Base-by-base conservation (phyloP, 352 stramenopile genomes). In the Pythium biforme region DNA sequence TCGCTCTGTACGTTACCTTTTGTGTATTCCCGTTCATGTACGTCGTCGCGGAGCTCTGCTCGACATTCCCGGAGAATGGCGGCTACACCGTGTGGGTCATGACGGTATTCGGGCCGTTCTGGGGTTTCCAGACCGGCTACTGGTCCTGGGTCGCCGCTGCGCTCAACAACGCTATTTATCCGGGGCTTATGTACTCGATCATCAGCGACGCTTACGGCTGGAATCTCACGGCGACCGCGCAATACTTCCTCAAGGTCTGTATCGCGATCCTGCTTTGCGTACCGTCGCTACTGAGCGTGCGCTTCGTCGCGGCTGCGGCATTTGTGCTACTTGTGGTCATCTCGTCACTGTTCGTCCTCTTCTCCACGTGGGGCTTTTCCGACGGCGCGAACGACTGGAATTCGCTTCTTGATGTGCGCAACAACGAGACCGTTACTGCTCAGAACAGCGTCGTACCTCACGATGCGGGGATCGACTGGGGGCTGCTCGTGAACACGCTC, bases 11-110 rank as follows among this genome's bases (percentile, higher is more conserved):
- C 31, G 87, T 90, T 4, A 68, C 96, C 12, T 59, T 96, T 11
- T 97, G 89, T 80, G 81, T 74, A 0, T 27, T 97, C 4, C 90
- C 90, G 17, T 91, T 97, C 66, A 83, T 79, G 7, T 74, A 96
- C 47, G 85, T 98, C 15, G 25, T 68, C 17, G 20, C 52, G 4
- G 60, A 67, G 69, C 75, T 94, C 23, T 92, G 91, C 62, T 81
- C 79, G 5, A 78, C 86, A 34, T 92, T 93, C 53, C 83, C 83
- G 14, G 91, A 83, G 20, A 81, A 94, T 56, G 76, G 74, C n/a
- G 91, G 86, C 61, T 92, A 90, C 54, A 90, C 80, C 61, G 90
- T 75, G 51, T 94, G 86, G 86, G 80, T 94, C 41, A 81, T 84
- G 31, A 73, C 83, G 26, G 83, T 82, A 17, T 94, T 94, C 68